Conservation (phyloP, 1,139 yeast species). For the Petasospora fabianii region DNA sequence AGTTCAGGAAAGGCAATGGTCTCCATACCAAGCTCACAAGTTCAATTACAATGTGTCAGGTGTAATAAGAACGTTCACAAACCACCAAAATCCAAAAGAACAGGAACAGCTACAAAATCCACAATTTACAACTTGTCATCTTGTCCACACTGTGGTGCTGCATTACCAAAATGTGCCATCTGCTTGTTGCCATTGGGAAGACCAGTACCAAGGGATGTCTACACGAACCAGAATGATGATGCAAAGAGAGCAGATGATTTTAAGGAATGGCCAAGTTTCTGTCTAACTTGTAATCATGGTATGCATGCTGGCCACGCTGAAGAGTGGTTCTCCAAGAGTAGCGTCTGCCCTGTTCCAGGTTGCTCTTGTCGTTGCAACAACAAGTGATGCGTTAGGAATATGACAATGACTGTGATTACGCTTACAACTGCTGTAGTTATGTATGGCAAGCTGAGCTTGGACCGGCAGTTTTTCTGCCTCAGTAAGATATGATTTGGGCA, state of each 20-base stretch:
- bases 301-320: conserved; percentile 94
- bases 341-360: conserved; percentile 91
- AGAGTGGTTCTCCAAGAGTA: conserved; percentile 89
- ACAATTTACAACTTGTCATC: conserved; percentile 26
- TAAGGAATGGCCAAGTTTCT: conserved; percentile 82
- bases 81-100: conserved; percentile 15
- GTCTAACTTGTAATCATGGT: conserved; percentile 88
- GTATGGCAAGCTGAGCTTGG: too few species aligned
- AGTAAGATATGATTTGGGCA: too few species aligned
- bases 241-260: conserved; percentile 31
- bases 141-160: conserved; percentile 85
- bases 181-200: conserved; percentile 82
- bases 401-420: too few species aligned
- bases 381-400: conserved; percentile 17
- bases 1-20: conserved; percentile 43
- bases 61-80: conserved; percentile 71
- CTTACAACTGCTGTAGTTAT: too few species aligned
- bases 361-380: conserved; percentile 74
- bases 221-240: conserved; percentile 17
- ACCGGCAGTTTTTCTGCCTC: too few species aligned
- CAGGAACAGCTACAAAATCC: conserved; percentile 2
- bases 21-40: conserved; percentile 64
- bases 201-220: conserved; percentile 45
- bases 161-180: conserved; percentile 89
- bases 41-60: conserved; percentile 72